phyloP scores from a whole-genome alignment of 2,329 filamentous ascomycete species.

The Exophiala calicioides region DNA sequence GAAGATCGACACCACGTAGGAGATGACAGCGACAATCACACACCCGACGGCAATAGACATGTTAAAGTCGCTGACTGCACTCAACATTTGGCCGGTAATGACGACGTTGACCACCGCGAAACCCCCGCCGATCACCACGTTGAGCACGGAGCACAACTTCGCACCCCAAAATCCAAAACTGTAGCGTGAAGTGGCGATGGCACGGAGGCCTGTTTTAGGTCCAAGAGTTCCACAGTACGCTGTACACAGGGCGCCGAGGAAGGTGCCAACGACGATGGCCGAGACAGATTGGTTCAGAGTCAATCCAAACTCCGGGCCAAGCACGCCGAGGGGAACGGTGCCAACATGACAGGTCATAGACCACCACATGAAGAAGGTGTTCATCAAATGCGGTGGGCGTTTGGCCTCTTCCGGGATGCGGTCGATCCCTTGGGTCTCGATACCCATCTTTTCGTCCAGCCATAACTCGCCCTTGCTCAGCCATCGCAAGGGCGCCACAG shows the following conservation, averaged over 20 bases:
- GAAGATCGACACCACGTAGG: slow-evolving; percentile 34
- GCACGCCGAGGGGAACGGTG: slow-evolving; percentile 43
- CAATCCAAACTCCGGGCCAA: slow-evolving; percentile 53
- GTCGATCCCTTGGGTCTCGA: slow-evolving; percentile 52
- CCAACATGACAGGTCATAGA: slow-evolving; percentile 46
- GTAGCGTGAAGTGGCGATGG: slow-evolving; percentile 35
- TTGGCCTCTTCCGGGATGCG: slow-evolving; percentile 49
- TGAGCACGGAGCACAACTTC: slow-evolving; percentile 35
- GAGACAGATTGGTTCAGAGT: slow-evolving; percentile 47
- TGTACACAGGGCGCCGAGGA: slow-evolving; percentile 44
- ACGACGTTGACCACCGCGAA: slow-evolving; percentile 39
- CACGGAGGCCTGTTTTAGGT: slow-evolving; percentile 41
- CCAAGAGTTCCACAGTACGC: slow-evolving; percentile 47
- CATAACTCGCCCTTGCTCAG: slow-evolving; percentile 38
- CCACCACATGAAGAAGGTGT: slow-evolving; percentile 50
- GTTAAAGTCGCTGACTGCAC: slow-evolving; percentile 38
- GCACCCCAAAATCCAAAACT: slow-evolving; percentile 37
- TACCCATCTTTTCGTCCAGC: slow-evolving; percentile 48
- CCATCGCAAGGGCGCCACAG: slow-evolving; percentile 23
- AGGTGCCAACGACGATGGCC: slow-evolving; percentile 43
- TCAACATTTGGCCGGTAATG: slow-evolving; percentile 38
- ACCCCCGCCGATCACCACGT: slow-evolving; percentile 34
- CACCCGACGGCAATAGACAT: slow-evolving; percentile 36
- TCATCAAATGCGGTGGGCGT: slow-evolving; percentile 43
- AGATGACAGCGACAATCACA: slow-evolving; percentile 36